Evolutionary conservation across 108 stramenopile species (phyloP).

Genomic region (Nitzschia palea): DNA sequence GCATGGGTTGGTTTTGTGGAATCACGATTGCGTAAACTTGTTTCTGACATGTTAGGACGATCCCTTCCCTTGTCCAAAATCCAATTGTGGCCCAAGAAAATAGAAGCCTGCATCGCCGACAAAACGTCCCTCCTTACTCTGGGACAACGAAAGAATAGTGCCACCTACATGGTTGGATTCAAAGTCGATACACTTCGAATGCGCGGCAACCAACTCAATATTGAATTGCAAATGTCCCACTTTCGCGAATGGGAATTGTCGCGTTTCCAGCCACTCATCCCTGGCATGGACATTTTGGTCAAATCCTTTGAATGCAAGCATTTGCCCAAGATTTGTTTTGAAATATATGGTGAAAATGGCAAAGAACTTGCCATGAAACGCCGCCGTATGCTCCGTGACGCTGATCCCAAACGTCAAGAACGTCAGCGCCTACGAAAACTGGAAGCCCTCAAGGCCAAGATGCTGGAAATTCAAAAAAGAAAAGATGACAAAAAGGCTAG

Average conservation of each 20-base stretch:
- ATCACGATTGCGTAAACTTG: conserved; percentile 87
- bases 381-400: conserved; percentile 66
- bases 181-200: conserved; percentile 76
- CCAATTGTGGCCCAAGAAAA: conserved; percentile 90
- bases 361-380: conserved; percentile 86
- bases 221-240: conserved; percentile 79
- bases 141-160: conserved; percentile 75
- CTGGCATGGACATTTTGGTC: conserved; percentile 85
- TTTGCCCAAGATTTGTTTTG: conserved; percentile 77
- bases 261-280: conserved; percentile 65
- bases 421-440: conserved; percentile 54
- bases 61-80: conserved; percentile 81
- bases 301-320: conserved; percentile 72
- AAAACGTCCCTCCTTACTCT: conserved; percentile 66
- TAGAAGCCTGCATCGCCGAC: conserved; percentile 82
- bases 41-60: conserved; percentile 74
- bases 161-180: conserved; percentile 87
- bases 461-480: conserved; percentile 73
- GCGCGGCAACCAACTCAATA: conserved; percentile 81
- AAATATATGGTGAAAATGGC: conserved; percentile 66
- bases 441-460: conserved; percentile 74
- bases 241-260: conserved; percentile 84
- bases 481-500: conserved; percentile 46
- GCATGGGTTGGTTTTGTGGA: conserved; percentile 93
- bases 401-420: conserved; percentile 75